Base-by-base conservation (phyloP, 1,139 yeast species). In the Sugiyamaella grinbergsii region DNA sequence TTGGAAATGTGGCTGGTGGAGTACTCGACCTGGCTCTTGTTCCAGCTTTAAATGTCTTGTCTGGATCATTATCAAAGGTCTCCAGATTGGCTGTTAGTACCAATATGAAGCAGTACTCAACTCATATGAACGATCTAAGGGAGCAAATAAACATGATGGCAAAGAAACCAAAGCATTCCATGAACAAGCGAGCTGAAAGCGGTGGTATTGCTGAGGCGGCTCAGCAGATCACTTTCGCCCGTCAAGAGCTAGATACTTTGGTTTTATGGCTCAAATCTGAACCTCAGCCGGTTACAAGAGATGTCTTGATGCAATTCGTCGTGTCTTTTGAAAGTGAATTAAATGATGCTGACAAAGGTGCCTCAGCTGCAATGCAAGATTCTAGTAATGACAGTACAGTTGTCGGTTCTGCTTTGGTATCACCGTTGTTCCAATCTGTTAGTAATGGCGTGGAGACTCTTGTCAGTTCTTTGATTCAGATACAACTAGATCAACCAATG, bases 241-340 rank as follows among this genome's bases (percentile, higher is more conserved):
- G 54, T 34, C 62, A 60, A 43, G 52, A 58, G 15, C 48, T 61
- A 29, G 60, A 61, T 36, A 51, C 54, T 13, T 52, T 56, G 10
- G 49, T 54, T 15, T 52, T 29, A 22, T 56, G 54, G 46, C 51
- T 59, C 45, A 48, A 54, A 42, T 44, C 47, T 16, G 51, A 51
- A 31, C 58, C 56, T 11, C 58, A 60, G 26, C 62, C 59, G 42
- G 64, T 63, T 31, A 55, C 62, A 28, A 50, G 58, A 34, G 62
- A 60, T 10, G 49, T 52, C 11, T 51, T 64, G n/a, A 50, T 58
- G 33, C 55, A 58, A 18, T 53, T 59, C 47, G 56, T 63, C 51
- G 53, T 65, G 10, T 65, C 68, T 34, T 55, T 63, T 10, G 69
- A 64, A 51, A 58, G 62, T 10, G 67, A 65, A 54, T 56, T 65